Evolutionary conservation across 192 early-diverging fungal genomes (phyloP).

Genomic region (Gaertneriomyces semiglobifer): DNA sequence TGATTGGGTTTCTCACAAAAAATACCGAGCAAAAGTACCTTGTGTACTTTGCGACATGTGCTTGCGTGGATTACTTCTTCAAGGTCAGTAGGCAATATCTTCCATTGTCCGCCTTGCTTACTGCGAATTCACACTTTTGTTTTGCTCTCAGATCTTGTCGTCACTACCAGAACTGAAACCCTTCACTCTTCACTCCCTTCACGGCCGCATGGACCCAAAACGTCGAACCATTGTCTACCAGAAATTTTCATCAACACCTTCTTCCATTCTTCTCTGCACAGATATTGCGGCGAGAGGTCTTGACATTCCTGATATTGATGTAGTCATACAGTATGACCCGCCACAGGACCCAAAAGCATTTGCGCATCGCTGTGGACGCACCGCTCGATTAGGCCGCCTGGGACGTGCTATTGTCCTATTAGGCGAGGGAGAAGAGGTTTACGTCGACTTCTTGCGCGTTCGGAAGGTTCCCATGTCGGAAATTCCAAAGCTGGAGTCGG

Average conservation of each 20-base stretch:
- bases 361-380: slow-evolving; percentile 91
- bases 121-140: not conserved
- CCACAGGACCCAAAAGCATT: slow-evolving; percentile 96
- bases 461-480: slow-evolving; percentile 80
- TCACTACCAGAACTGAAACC: slow-evolving; percentile 41
- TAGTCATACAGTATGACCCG: slow-evolving; percentile 90
- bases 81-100: slow-evolving; percentile 46
- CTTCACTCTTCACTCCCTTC: slow-evolving; percentile 69
- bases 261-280: slow-evolving; percentile 84
- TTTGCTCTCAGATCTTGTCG: slow-evolving; percentile 19
- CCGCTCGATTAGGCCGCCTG: slow-evolving; percentile 78
- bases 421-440: slow-evolving; percentile 76
- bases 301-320: slow-evolving; percentile 94
- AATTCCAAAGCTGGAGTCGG: slow-evolving; percentile 7
- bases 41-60: slow-evolving; percentile 93
- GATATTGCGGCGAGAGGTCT: slow-evolving; percentile 94
- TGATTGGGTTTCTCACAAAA: slow-evolving; percentile 45
- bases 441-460: slow-evolving; percentile 68
- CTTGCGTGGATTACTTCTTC: slow-evolving; percentile 93
- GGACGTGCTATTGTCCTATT: slow-evolving; percentile 88
- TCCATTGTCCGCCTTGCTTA: slow-evolving; percentile 3
- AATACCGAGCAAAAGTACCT: slow-evolving; percentile 72
- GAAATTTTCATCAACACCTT: slow-evolving; percentile 63
- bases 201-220: slow-evolving; percentile 92
- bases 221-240: slow-evolving; percentile 77